Conservation (phyloP, 1,139 yeast genomes). For the Suhomyces panamericanus region DNA sequence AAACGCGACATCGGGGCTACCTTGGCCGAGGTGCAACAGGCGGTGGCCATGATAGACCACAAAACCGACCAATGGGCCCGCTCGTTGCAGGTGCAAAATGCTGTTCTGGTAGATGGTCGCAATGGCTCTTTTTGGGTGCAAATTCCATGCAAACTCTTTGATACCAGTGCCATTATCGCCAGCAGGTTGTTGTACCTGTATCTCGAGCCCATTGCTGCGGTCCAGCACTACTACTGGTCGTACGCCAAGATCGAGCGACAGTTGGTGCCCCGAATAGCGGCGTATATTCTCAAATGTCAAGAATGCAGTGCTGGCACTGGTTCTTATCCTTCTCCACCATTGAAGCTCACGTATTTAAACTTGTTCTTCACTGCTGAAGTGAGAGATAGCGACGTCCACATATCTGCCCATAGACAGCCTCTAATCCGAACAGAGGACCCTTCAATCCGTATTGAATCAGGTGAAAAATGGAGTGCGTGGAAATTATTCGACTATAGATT, state of each 20-base stretch:
- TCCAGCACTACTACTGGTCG: slow-evolving; percentile 46
- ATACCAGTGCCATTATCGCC: slow-evolving; percentile 23
- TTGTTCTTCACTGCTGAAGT: slow-evolving; percentile 1
- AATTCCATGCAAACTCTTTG: slow-evolving; percentile 10
- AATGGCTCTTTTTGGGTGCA: slow-evolving; percentile 12
- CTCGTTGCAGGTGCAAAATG: background rate
- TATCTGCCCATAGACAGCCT: slow-evolving; percentile 7
- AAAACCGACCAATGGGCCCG: slow-evolving; percentile 2
- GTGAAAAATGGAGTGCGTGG: slow-evolving; percentile 8
- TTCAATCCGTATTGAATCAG: background rate
- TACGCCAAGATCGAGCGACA: slow-evolving; percentile 44
- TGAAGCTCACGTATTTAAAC: slow-evolving; percentile 8
- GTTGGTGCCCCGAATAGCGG: slow-evolving; percentile 28
- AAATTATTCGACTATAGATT: slow-evolving; percentile 36
- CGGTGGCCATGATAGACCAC: background rate
- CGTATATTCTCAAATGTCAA: background rate
- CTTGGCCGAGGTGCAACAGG: background rate
- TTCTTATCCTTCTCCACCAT: background rate
- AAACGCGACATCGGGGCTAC: slow-evolving; percentile 1
- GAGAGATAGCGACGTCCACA: background rate
- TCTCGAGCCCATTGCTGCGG: slow-evolving; percentile 39
- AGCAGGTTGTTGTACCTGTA: slow-evolving; percentile 35
- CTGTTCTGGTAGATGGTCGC: slow-evolving; percentile 3
- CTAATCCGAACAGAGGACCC: slow-evolving; percentile 1
- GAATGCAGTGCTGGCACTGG: background rate